phyloP scores from a whole-genome alignment of 2,329 filamentous ascomycete species.

The Cladosporium sp. region DNA sequence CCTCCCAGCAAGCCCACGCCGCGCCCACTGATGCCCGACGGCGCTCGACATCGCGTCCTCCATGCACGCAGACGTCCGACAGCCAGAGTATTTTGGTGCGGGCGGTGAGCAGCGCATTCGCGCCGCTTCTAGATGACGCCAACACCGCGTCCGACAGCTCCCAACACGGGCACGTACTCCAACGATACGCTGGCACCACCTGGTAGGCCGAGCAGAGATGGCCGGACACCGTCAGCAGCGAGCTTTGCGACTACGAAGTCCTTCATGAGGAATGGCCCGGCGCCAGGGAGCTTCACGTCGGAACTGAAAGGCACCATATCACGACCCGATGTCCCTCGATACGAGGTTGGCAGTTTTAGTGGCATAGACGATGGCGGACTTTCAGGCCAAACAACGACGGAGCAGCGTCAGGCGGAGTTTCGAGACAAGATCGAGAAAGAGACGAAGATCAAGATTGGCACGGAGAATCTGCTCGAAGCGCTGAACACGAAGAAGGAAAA shows the following conservation, averaged over 20 bases:
- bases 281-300: constrained; percentile 83
- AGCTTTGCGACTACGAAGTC: constrained; percentile 64
- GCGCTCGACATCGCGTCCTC: constrained; percentile 20
- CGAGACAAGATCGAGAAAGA: constrained; percentile 90
- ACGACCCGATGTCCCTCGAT: constrained; percentile 60
- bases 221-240: constrained; percentile 55
- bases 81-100: constrained; percentile 20
- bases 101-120: constrained; percentile 21
- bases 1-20: background rate
- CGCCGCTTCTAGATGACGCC: constrained; percentile 28
- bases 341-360: constrained; percentile 56
- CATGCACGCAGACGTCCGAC: constrained; percentile 31
- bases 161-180: constrained; percentile 29
- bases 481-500: constrained; percentile 93
- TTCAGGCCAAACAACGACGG: constrained; percentile 51
- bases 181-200: constrained; percentile 43
- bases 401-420: constrained; percentile 73
- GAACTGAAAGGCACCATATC: constrained; percentile 75
- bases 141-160: constrained; percentile 32
- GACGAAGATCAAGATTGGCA: constrained; percentile 96
- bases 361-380: constrained; percentile 62
- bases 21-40: constrained; percentile 12
- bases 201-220: constrained; percentile 49
- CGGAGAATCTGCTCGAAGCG: constrained; percentile 95
- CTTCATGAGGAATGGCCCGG: constrained; percentile 67